Base-by-base conservation (phyloP, 2,329 filamentous ascomycete species). In the Curvularia sp. region DNA sequence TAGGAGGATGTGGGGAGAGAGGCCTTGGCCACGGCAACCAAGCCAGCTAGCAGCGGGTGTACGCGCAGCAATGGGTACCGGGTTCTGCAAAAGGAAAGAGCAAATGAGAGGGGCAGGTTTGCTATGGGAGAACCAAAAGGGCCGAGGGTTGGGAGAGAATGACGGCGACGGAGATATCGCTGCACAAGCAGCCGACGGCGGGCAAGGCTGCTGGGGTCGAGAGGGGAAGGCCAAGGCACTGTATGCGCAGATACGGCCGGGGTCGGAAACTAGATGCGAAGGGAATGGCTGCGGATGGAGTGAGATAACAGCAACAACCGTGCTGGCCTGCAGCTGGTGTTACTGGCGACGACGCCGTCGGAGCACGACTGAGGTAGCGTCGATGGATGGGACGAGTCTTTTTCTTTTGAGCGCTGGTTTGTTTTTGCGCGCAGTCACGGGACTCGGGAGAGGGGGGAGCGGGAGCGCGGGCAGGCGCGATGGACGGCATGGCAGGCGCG, bases 211-310 rank as follows among this genome's bases (percentile, higher is more conserved):
- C 31, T 44, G 47, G 43, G 55, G 43, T 9, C 10, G 31, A 13
- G 31, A 33, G 31, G 31, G 31, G 31, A 33, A 33, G 24, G 43
- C 47, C 41, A 52, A 46, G 62, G 49, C 30, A 56, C 57, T 55
- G 44, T 55, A 57, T 61, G 55, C 56, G 30, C 18, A 33, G 46
- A 49, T 59, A 63, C 57, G 48, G 57, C 64, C 64, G 62, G 42
- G 42, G 26, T 20, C 55, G 39, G 63, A 44, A 28, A 33, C 57
- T 35, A 53, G 53, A 52, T 26, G 60, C 55, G 55, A 49, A 50
- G 54, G 55, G 24, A 26, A 26, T 26, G 24, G 24, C 24, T 26
- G 24, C 24, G 55, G 9, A 49, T 55, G 59, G 57, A 46, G 35
- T 53, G 57, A 60, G 57, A 55, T 53, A 50, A 50, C 35, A 31